Evolutionary conservation across 139 green algal species (phyloP), one percentile per base, ranked within the genome.

Genomic region (Coelastrella sp.): DNA sequence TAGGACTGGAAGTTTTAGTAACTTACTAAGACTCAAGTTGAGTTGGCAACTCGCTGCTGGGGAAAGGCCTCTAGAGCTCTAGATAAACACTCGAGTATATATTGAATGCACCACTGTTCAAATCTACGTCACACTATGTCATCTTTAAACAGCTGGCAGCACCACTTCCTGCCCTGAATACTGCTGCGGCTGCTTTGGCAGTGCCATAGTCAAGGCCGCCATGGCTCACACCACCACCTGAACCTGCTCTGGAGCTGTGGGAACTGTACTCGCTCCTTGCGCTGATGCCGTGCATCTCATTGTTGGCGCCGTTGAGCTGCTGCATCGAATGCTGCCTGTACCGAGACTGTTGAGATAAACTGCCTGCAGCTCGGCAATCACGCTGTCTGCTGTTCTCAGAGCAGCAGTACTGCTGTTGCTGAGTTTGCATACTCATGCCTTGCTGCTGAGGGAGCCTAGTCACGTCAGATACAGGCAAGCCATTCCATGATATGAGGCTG

Each of bases 81-180:
- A n/a, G n/a, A n/a, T n/a, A n/a, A n/a, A n/a, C n/a, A n/a, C n/a
- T n/a, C n/a, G n/a, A n/a, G n/a, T n/a, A n/a, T n/a, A n/a, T n/a
- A n/a, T n/a, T n/a, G n/a, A n/a, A 49, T 49, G 35, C 35, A 49
- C 35, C 63, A 72, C 63, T 72, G 63, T 22, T 22, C 70, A 22
- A 78, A 11, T 35, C 0, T 35, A 78, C 15, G 10, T 25, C 70
- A 78, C 17, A 66, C 65, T n/a, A 90, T 8, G 65, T 15, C 73
- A 90, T 84, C 20, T 25, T 27, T 73, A 90, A 14, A 63, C 85
- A 90, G 60, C 72, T 90, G 3, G 85, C 85, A 35, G 85, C 85
- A 49, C 85, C 85, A 20, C 63, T 80, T 22, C 85, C 85, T 66
- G 73, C 22, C 25, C 70, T 73, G 19, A 84, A 78, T 0, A 25